Evolutionary conservation across 2,329 filamentous ascomycete species (phyloP), one percentile per base, ranked within the genome.

Genomic region (Plectosphaerella cucumerina): DNA sequence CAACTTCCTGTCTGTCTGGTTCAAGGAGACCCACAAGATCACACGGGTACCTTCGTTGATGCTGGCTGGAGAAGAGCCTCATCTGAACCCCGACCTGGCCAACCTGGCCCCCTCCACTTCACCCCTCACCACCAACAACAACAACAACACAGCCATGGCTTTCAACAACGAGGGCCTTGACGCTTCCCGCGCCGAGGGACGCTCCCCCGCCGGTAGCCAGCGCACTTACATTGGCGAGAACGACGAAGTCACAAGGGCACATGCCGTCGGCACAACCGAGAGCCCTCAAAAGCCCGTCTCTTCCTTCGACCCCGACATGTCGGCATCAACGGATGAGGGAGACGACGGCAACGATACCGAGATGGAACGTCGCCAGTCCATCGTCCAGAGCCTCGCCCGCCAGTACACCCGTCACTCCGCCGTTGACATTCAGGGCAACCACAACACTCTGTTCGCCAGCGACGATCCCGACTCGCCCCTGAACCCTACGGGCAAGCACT

Each of bases 401-500:
- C 49, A 58, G 41, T 59, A 57, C 46, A 59, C 58, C 1, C 58
- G 52, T 2, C 48, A 56, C 42, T 59, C 58, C 1, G 53, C 47
- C 3, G 51, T 52, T 23, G 51, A 56, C 15, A 49, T 55, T 15
- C 45, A 50, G 17, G 54, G 52, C 61, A 65, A 55, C 61, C 62
- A 46, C 22, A 43, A 49, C n/a, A 44, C 47, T 33, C 55, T 64
- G 4, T 53, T 61, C 50, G 62, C 64, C 4, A 59, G 62, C 5
- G 56, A 64, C 12, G 68, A 75, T 50, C 58, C 66, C 10, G 50
- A 69, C 21, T 77, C 75, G n/a, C 66, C 70, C 0, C 66, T 81
- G 12, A 76, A 81, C 56, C 78, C 78, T 5, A 64, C 65, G 42
- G 70, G 71, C 44, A 65, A 66, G 14, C 71, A 75, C n/a, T 82